Evolutionary conservation across 176 grass and related monocot genomes (phyloP), one percentile per base, ranked within the genome.

Genomic region (Oryza brachyantha): DNA sequence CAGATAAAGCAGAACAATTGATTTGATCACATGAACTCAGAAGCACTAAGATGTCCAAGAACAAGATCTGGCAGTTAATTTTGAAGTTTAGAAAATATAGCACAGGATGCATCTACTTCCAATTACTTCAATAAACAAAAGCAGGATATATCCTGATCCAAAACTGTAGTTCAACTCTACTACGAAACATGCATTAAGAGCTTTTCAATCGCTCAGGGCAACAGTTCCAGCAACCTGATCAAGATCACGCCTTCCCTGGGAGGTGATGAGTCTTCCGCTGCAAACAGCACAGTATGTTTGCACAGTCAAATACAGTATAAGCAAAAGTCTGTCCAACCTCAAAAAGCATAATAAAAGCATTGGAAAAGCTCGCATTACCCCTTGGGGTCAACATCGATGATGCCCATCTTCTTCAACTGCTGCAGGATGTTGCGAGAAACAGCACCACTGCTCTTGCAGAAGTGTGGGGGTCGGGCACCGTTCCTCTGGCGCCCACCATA

Each of bases 361-460:
- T 19, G 12, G 22, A 57, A 36, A 13, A 68, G 26, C 21, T n/a
- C n/a, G 22, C 32, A 66, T 84, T 89, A 94, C 92, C 92, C 92
- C 70, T 91, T 93, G 8, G 85, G 85, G 29, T 90, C 85, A 0
- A 93, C 74, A 58, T 91, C 88, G 0, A 93, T 77, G n/a, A 91
- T 93, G 74, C 84, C 85, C 88, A 90, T 88, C 29, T 83, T 70
- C 65, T 87, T 82, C 85, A 93, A 76, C 70, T 93, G 85, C 62
- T 88, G 88, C 16, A 93, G 70, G 79, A 93, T 91, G 88, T 93
- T 81, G 58, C 88, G 91, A 59, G 91, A 86, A 5, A 93, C 66
- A 13, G 88, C 91, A 65, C 88, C 91, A 28, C 88, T 91, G 79
- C 88, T 93, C 80, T 93, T 93, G 88, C 85, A 93, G 70, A 93